Base-by-base conservation (phyloP, 805 yeast genomes). In the Kazachstania psychrophila region DNA sequence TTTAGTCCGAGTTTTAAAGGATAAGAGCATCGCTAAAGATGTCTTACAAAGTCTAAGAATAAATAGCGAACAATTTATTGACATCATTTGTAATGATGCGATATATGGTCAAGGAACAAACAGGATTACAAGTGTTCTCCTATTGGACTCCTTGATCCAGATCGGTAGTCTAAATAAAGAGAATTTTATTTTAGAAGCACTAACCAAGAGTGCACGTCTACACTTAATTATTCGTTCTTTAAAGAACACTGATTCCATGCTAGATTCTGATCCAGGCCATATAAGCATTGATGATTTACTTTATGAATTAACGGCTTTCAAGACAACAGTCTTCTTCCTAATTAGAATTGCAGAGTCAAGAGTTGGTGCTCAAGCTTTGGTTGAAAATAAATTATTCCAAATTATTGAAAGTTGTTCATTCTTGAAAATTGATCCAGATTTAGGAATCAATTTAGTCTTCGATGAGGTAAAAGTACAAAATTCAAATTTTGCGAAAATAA, bases 251-350 rank as follows among this genome's bases (percentile, higher is more conserved):
- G 95, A 85, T 53, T 81, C 75, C 26, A 63, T 79, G 36, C 54
- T 84, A 24, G 66, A 45, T 15, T 47, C 62, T 0, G 46, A 56
- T n/a, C 51, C 46, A 10, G 62, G 58, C 33, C 56, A 60, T 20
- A 58, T 72, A 8, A 65, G 73, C 12, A 47, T 75, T 34, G 77
- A 77, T 40, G 60, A 73, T 3, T 58, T 81, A 18, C 56, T 84
- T 1, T 80, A 80, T 54, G 95, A 86, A 48, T 57, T 84, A 19
- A 81, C 92, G 0, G 79, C 84, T 1, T 81, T 80, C 62, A 82
- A 80, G 47, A 69, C 89, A 0, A 73, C 81, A 0, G 54, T 85
- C 28, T 76, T 77, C 40, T 69, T 88, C 33, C 62, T 89, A 42
- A 68, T 78, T 1, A 71, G 92, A 45, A 70, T 89, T 10, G 85